Conservation (phyloP, 139 green algal species). For the Penium margaritaceum region DNA sequence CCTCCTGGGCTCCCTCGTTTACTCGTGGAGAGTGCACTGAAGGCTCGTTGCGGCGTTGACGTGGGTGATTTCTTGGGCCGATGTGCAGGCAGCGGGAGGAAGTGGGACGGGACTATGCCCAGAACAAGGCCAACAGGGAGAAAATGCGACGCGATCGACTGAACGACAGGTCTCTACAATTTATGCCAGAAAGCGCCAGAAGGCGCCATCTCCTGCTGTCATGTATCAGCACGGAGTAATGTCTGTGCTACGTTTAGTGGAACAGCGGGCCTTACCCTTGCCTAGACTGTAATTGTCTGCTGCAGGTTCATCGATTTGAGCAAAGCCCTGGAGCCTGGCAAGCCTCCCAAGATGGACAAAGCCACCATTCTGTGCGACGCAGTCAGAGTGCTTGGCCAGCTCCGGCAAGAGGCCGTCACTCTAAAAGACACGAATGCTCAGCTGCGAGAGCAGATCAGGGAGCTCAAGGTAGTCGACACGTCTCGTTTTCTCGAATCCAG, state of each 20-base stretch:
- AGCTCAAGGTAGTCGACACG: slow-evolving; percentile 70
- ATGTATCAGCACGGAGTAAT: slow-evolving; percentile 4
- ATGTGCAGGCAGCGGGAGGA: too few relatives aligned
- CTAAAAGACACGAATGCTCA: slow-evolving; percentile 40
- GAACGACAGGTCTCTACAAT: slow-evolving; percentile 66
- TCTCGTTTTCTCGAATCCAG: too few relatives aligned
- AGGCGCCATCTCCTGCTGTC: not conserved
- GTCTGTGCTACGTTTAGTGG: not conserved
- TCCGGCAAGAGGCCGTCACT: slow-evolving; percentile 53
- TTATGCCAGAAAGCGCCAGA: too few relatives aligned
- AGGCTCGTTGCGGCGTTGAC: too few relatives aligned
- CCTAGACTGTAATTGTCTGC: slow-evolving; percentile 53
- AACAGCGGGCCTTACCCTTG: not conserved
- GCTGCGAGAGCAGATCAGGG: slow-evolving; percentile 66
- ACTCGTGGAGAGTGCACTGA: too few relatives aligned
- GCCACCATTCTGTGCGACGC: slow-evolving; percentile 60
- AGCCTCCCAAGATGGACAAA: slow-evolving; percentile 68
- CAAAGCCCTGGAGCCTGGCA: slow-evolving; percentile 41
- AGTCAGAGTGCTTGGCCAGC: slow-evolving; percentile 57
- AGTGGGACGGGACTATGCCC: too few relatives aligned
- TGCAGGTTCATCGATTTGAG: slow-evolving; percentile 38
- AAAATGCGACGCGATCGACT: slow-evolving; percentile 64
- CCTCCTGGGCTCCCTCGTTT: too few relatives aligned
- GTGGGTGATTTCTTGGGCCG: too few relatives aligned
- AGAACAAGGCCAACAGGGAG: slow-evolving; percentile 65